phyloP scores from a whole-genome alignment of 441 rosid genomes.

The Melastoma candidum region DNA sequence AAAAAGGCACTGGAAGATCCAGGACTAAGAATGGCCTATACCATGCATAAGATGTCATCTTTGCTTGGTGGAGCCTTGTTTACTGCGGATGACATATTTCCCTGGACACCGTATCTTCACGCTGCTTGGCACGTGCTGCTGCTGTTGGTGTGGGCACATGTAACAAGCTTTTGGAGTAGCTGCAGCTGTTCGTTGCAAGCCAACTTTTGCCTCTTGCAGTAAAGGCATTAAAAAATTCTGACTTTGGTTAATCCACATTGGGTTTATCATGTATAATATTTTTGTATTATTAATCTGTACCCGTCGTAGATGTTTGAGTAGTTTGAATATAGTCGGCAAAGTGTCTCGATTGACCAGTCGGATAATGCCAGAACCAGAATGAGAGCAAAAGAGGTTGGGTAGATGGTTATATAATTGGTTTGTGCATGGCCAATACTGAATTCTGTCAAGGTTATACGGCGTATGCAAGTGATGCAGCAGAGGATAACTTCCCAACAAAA shows the following conservation, averaged over 20 bases:
- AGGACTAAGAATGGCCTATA: slow-evolving; percentile 59
- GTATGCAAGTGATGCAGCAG: too few relatives aligned
- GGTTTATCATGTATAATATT: slow-evolving; percentile 7
- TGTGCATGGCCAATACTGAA: too few relatives aligned
- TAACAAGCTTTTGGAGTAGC: slow-evolving; percentile 79
- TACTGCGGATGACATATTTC: slow-evolving; percentile 79
- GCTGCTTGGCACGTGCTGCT: slow-evolving; percentile 99
- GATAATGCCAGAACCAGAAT: slow-evolving; percentile 46
- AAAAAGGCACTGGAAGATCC: slow-evolving; percentile 73
- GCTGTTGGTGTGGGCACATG: slow-evolving; percentile 89
- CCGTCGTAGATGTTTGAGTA: slow-evolving; percentile 13
- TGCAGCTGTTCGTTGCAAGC: too few relatives aligned
- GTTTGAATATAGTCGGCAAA: slow-evolving; percentile 50
- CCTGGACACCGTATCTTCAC: slow-evolving; percentile 67
- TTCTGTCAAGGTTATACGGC: too few relatives aligned
- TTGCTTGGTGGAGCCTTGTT: slow-evolving; percentile 73
- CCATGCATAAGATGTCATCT: slow-evolving; percentile 79
- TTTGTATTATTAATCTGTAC: neutral
- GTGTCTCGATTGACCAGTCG: too few relatives aligned
- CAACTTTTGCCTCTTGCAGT: too few relatives aligned
- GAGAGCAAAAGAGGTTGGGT: slow-evolving; percentile 38
- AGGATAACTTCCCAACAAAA: too few relatives aligned
- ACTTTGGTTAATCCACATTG: neutral
- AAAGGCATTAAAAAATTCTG: too few relatives aligned
- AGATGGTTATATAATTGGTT: too few relatives aligned